Evolutionary conservation across 2,329 filamentous ascomycete genomes (phyloP), one percentile per base, ranked within the genome.

Genomic region (Colletotrichum costaricense): DNA sequence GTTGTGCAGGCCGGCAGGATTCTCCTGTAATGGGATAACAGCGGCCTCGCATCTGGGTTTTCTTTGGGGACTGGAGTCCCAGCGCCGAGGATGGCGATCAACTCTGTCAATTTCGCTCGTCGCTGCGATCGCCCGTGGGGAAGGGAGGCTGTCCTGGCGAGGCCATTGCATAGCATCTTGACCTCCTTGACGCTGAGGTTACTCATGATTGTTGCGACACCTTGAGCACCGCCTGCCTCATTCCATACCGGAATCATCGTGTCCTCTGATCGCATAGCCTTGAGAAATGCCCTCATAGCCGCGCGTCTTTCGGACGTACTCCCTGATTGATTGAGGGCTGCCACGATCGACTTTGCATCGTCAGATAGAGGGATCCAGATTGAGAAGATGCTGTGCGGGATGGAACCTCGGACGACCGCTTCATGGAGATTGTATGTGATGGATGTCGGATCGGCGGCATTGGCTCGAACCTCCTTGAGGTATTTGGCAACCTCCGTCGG

Each of bases 1-100:
- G 55, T 60, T 14, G 63, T 60, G 62, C 68, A 70, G 2, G 62
- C 62, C 16, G 55, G 63, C 6, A 70, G 30, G 11, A 70, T 59
- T 30, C 54, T 56, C 33, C 26, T 66, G 24, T 70, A 70, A 9
- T 52, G 59, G 24, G 28, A 8, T 30, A 38, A 11, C 12, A 70
- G 49, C 2, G 68, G 68, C 30, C 63, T 52, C 1, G 42, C 12
- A 24, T 70, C 62, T 8, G 68, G 28, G 5, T 57, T 67, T 22
- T 56, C 28, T 8, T 46, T 24, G 28, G 42, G 16, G 8, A 14
- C 9, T 4, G 59, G n/a, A 2, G 19, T 24, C 30, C n/a, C 24
- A 54, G 28, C 30, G 35, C 19, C 33, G 11, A 70, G 68, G 11
- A 66, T 30, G 2, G 49, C 30, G 8, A 70, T 54, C 14, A 67